Evolutionary conservation across 2,329 filamentous ascomycete species (phyloP), one percentile per base, ranked within the genome.

Genomic region (Aspergillus caelatus): DNA sequence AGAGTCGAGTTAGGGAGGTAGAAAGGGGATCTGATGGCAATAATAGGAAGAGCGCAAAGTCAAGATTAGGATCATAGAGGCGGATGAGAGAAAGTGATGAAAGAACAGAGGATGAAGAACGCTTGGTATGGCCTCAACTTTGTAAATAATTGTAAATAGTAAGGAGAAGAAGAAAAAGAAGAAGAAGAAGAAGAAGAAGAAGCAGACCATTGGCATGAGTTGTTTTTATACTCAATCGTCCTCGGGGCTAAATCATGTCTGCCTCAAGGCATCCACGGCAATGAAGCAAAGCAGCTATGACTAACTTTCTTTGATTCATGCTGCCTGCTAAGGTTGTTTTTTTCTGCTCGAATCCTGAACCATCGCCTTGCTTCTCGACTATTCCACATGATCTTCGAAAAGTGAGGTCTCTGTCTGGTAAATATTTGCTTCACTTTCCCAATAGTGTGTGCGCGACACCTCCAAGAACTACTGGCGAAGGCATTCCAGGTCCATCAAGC

Each of bases 181-280:
- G 21, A n/a, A n/a, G n/a, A n/a, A n/a, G n/a, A n/a, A n/a, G n/a
- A n/a, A n/a, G n/a, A 12, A 8, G 3, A 7, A 16, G 45, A 16
- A 48, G 21, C 8, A 14, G 14, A 14, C 12, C 14, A 28, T 21
- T 26, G 43, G 12, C 43, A 21, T 46, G 34, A 36, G 34, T 36
- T 14, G 34, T 14, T 48, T 48, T 48, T 23, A 28, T 28, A 26
- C 41, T 43, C 10, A 34, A 34, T 34, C 4, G 32, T 34, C 32
- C 8, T 43, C 41, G 5, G 34, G 34, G 34, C 12, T 14, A 36
- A 36, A 36, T 16, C 34, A 36, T 54, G 58, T 54, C 58, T 60
- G 58, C 58, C 58, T 60, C 48, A 43, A 41, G 21, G 46, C 46
- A 53, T 30, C n/a, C 36, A 41, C 23, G 19, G 23, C 26, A 54